These are phyloP conservation scores for Dryadomyces sulphureus DNA, from an alignment of 2,329 filamentous ascomycete species.

Conservation along the genomic window DNA sequence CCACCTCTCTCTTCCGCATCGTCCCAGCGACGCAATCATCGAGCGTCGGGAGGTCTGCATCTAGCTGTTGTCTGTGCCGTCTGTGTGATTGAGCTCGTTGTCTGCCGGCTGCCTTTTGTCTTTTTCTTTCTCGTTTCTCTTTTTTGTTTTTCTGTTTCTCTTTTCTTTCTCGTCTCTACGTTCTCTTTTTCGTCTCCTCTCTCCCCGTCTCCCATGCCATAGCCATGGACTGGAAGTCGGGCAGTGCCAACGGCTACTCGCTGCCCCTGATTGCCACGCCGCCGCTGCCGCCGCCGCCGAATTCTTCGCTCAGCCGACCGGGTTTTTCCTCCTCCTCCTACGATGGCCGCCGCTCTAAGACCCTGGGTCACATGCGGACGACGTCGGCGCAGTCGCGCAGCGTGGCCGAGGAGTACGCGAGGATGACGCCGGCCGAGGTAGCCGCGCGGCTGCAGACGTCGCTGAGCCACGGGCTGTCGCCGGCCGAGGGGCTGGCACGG, in stretches of 20 bases:
- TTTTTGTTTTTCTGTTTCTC: not conserved
- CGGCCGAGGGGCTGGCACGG: constrained; percentile 65
- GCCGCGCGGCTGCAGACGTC: constrained; percentile 69
- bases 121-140: not conserved
- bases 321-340: constrained; percentile 1
- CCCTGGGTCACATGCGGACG: constrained; percentile 12
- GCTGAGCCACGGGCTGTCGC: constrained; percentile 65
- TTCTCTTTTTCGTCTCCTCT: not conserved
- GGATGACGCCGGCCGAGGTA: constrained; percentile 63
- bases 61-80: not conserved
- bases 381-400: constrained; percentile 21
- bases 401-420: constrained; percentile 44
- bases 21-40: too few species aligned
- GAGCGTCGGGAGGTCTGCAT: too few species aligned
- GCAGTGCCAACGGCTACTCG: constrained; percentile 6
- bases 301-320: too few species aligned
- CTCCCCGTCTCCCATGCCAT: constrained; percentile 1
- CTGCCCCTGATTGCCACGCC: constrained; percentile 7
- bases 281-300: not conserved
- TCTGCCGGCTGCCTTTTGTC: not conserved
- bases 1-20: too few species aligned
- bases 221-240: constrained; percentile 10
- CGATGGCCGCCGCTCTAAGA: constrained; percentile 9
- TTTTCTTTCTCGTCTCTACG: not conserved
- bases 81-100: not conserved